These are phyloP conservation scores for Xenoacremonium recifei DNA, from an alignment of 2,329 filamentous ascomycete species.

Conservation along the genomic window DNA sequence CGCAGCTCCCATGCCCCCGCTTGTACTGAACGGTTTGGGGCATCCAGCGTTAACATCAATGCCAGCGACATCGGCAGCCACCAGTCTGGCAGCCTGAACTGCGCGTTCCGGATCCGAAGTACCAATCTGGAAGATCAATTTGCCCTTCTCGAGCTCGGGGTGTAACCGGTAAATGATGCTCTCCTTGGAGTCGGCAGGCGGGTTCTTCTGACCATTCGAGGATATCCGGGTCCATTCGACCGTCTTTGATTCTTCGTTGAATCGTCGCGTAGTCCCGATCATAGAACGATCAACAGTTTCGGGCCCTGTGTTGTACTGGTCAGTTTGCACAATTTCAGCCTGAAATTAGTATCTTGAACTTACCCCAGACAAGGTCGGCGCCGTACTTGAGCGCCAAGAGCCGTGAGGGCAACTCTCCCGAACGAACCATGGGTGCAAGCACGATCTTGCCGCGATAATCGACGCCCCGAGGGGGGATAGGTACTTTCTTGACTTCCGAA, in stretches of 20 bases:
- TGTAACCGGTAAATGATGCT: constrained; percentile 84
- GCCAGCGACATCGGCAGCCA: constrained; percentile 84
- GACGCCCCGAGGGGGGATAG: constrained; percentile 83
- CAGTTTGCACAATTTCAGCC: background rate
- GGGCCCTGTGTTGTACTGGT: constrained; percentile 57
- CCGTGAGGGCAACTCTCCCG: constrained; percentile 90
- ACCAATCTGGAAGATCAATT: constrained; percentile 88
- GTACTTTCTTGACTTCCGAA: constrained; percentile 62
- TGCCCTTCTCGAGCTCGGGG: constrained; percentile 70
- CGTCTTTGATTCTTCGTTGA: constrained; percentile 74
- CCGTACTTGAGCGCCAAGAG: constrained; percentile 90
- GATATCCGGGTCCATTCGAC: constrained; percentile 81
- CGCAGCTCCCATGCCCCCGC: constrained; percentile 92
- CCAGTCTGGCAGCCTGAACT: constrained; percentile 78
- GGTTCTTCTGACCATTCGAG: constrained; percentile 65
- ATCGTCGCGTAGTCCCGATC: constrained; percentile 77
- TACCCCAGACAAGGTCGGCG: constrained; percentile 94
- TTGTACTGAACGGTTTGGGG: constrained; percentile 93
- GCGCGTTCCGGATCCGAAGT: constrained; percentile 80
- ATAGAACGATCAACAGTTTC: constrained; percentile 92
- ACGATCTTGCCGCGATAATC: constrained; percentile 94
- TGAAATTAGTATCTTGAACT: constrained; percentile 24
- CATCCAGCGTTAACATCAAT: constrained; percentile 99
- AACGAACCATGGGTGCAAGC: constrained; percentile 95
- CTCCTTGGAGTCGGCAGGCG: constrained; percentile 51